These are phyloP conservation scores for Fusarium metavorans DNA, from an alignment of 2,329 filamentous ascomycete genomes.

Conservation along the genomic window DNA sequence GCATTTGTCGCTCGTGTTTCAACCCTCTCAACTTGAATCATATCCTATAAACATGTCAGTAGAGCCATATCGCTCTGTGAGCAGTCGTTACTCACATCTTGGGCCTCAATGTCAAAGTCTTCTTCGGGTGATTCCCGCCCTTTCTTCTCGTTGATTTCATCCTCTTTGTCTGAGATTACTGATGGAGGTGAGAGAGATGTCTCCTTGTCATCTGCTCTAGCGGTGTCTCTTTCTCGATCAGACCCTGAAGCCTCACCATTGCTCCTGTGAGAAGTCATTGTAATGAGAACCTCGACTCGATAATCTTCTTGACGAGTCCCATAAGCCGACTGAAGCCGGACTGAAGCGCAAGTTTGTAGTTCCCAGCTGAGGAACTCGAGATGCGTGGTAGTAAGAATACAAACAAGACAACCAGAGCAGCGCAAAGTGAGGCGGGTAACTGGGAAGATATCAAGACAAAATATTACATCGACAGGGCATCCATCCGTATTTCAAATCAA, in stretches of 20 bases:
- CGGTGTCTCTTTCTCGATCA: slow-evolving; percentile 14
- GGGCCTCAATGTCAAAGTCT: slow-evolving; percentile 40
- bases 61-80: neutral
- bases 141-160: slow-evolving; percentile 19
- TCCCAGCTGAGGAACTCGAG: neutral
- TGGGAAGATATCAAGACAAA: neutral
- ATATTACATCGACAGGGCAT: neutral
- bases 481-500: neutral
- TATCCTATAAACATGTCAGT: slow-evolving; percentile 12
- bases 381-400: neutral
- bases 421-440: neutral
- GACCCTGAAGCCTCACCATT: slow-evolving; percentile 11
- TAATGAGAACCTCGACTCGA: neutral
- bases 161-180: neutral
- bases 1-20: slow-evolving; percentile 29
- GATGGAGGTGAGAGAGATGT: neutral
- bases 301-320: neutral
- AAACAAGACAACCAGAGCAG: neutral
- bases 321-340: neutral
- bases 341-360: neutral
- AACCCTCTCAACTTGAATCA: slow-evolving; percentile 28
- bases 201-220: slow-evolving; percentile 24
- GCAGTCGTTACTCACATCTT: slow-evolving; percentile 25
- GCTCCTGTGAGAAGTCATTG: slow-evolving; percentile 9
- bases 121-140: slow-evolving; percentile 16